phyloP scores from a whole-genome alignment of 345 rosid genomes.

The Sisymbrium irio region DNA sequence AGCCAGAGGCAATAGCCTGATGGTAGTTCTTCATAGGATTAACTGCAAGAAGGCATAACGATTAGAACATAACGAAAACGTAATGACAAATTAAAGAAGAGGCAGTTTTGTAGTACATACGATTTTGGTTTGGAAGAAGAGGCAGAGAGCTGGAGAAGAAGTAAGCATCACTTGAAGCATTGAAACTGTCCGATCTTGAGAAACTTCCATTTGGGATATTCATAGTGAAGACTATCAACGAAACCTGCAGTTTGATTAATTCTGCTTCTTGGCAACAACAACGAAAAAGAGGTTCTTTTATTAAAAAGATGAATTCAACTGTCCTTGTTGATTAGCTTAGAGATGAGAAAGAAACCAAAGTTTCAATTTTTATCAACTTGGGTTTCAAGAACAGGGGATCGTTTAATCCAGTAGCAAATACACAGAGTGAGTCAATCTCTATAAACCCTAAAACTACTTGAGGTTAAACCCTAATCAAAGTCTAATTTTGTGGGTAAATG shows the following conservation, averaged over 20 bases:
- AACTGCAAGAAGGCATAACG: constrained; percentile 42
- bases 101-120: constrained; percentile 36
- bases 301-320: background rate
- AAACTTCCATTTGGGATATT: constrained; percentile 36
- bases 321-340: background rate
- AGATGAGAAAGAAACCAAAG: background rate
- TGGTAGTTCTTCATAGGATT: constrained; percentile 26
- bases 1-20: constrained; percentile 37
- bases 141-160: constrained; percentile 74
- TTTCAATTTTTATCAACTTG: background rate
- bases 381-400: constrained; percentile 21
- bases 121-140: constrained; percentile 54
- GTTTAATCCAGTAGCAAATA: background rate
- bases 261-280: constrained; percentile 9
- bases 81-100: background rate
- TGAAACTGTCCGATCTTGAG: constrained; percentile 36
- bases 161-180: constrained; percentile 50
- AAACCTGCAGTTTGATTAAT: constrained; percentile 31
- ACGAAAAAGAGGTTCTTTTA: background rate
- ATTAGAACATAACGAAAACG: background rate
- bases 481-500: background rate
- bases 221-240: constrained; percentile 24
- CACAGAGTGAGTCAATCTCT: background rate
- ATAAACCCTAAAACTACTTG: background rate
- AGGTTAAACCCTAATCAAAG: constrained; percentile 3